Conservation (phyloP, 345 rosid species). For the Eucalyptus leucophloia region DNA sequence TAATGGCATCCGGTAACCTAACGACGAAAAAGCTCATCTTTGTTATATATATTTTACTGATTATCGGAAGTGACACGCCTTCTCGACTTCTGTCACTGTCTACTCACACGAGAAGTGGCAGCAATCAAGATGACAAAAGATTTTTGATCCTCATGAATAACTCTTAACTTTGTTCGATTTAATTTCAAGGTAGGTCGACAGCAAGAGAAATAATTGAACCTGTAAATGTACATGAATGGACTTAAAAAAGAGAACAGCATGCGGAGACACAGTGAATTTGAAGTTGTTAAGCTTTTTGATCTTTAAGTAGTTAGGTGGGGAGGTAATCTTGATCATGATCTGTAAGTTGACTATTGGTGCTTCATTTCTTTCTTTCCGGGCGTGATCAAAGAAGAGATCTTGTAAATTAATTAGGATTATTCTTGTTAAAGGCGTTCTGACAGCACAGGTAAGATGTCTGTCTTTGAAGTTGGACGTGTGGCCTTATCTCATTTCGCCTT, state of each 20-base stretch:
- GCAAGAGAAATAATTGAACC: background rate
- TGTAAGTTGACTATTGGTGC: background rate
- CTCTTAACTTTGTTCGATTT: background rate
- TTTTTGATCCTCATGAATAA: background rate
- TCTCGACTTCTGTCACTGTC: background rate
- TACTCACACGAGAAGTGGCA: rapidly evolving
- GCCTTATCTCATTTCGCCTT: background rate
- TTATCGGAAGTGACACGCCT: background rate
- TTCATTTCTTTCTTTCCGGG: background rate
- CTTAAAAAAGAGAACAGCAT: background rate
- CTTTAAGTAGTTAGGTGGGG: background rate
- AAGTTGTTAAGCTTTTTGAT: background rate
- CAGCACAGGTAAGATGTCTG: background rate
- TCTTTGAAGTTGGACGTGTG: background rate
- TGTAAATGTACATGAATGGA: background rate
- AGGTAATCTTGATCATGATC: background rate
- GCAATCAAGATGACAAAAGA: background rate
- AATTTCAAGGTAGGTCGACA: background rate
- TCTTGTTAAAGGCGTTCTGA: background rate
- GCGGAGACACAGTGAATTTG: background rate
- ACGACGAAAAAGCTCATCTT: background rate
- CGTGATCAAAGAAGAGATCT: background rate
- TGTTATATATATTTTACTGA: background rate
- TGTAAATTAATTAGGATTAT: background rate
- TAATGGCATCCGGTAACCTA: background rate